Percentiles rank a stretch among this genome's conserved stretches.
Evolutionary conservation across 768 basidiomycete species (phyloP).

Genomic region (Leccinum disarticulatum): DNA sequence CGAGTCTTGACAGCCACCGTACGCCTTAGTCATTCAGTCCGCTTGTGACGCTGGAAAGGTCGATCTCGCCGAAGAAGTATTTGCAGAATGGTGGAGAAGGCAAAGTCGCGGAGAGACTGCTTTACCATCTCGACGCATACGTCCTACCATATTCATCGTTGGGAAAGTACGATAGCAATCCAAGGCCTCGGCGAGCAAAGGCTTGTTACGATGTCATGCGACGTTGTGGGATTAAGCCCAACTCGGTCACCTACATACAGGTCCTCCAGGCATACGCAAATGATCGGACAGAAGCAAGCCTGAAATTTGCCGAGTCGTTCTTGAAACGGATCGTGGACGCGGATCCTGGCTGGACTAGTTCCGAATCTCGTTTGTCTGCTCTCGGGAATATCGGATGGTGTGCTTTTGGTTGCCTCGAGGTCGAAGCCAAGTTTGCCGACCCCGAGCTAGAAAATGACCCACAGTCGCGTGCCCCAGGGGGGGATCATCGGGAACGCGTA

Average conservation of each 20-base stretch:
- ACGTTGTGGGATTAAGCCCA: conserved; percentile 61
- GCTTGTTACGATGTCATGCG: conserved; percentile 72
- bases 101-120: conserved; percentile 32
- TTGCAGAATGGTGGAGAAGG: conserved; percentile 62
- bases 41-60: conserved; percentile 74
- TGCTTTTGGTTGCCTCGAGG: conserved; percentile 1
- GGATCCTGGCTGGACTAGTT: conserved; percentile 41
- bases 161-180: conserved; percentile 63
- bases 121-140: conserved; percentile 51
- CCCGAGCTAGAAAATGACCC: conserved; percentile 44
- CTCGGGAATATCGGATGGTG: conserved; percentile 43
- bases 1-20: conserved; percentile 47
- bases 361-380: conserved; percentile 41
- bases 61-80: conserved; percentile 62
- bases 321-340: conserved; percentile 47
- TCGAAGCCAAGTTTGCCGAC: conserved; percentile 41
- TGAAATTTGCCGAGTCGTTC: conserved; percentile 66
- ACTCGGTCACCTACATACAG: conserved; percentile 62
- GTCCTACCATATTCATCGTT: conserved; percentile 70
- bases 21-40: conserved; percentile 73
- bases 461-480: conserved; percentile 53
- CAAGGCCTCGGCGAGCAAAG: conserved; percentile 48
- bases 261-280: conserved; percentile 65
- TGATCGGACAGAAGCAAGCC: conserved; percentile 46
- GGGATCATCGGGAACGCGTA: conserved; percentile 73